Evolutionary conservation across 345 rosid genomes (phyloP), one percentile per base, ranked within the genome.

Genomic region (Cardiospermum halicacabum): DNA sequence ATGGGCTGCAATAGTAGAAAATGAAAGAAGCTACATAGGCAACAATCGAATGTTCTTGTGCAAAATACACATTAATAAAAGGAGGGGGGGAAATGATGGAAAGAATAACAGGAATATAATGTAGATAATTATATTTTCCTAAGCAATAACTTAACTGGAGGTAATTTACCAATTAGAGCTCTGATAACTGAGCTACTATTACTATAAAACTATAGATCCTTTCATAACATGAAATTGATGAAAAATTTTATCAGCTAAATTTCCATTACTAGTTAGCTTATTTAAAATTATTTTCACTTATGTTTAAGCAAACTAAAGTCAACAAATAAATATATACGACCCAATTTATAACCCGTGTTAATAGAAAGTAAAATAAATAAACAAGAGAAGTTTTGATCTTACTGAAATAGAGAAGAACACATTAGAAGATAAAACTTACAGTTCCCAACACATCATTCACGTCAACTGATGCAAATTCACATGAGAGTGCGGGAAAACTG

Each of bases 361-460:
- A n/a, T 27, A 16, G 32, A 60, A 60, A 43, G 10, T 27, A 26
- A 36, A n/a, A 36, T 16, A 25, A 21, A 27, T 39, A 57, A 64
- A 13, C 3, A 31, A 57, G 13, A 48, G 36, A 56, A 21, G 51
- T 54, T 64, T 31, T 3, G 21, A 7, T 56, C 34, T 25, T 56
- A 36, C 36, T 37, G 37, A 58, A 56, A 42, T 58, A 62, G 65
- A 39, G 5, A 25, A 22, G 30, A 49, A 75, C 42, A 57, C 25
- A 65, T 57, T 11, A 22, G 45, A 59, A 8, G 21, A 69, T 47
- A 71, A 60, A 74, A 84, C 99, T 95, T 88, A 95, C 98, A 73
- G 99, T 91, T 84, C 99, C 99, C 81, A 95, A 73, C 69, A 89
- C 89, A 10, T 95, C 97, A 68, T 88, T 89, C 81, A 95, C 93